phyloP scores from a whole-genome alignment of 306 rosid genomes.

The Prinsepia uniflora region DNA sequence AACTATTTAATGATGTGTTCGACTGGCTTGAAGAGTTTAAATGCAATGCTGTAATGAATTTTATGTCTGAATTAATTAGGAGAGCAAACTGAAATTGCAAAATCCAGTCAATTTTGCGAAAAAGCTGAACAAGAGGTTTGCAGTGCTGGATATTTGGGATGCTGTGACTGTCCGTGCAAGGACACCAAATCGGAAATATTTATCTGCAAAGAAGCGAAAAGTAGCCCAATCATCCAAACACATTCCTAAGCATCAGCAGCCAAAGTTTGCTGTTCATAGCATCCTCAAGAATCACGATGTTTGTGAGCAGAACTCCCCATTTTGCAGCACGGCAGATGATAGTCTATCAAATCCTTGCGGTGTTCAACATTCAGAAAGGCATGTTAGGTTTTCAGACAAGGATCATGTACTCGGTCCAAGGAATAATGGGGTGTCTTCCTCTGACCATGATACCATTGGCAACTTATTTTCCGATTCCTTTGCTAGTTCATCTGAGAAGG shows the following conservation, averaged over 20 bases:
- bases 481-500: slow-evolving; percentile 43
- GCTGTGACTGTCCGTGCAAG: slow-evolving; percentile 38
- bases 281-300: slow-evolving; percentile 47
- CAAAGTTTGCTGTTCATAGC: slow-evolving; percentile 43
- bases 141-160: slow-evolving; percentile 24
- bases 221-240: slow-evolving; percentile 27
- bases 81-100: slow-evolving; percentile 39
- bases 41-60: slow-evolving; percentile 7
- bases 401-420: slow-evolving; percentile 50
- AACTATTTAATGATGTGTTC: neutral
- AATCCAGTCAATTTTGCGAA: slow-evolving; percentile 34
- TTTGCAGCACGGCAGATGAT: slow-evolving; percentile 28
- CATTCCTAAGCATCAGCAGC: slow-evolving; percentile 34
- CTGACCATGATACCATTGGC: slow-evolving; percentile 35
- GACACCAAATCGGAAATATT: slow-evolving; percentile 39
- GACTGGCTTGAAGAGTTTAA: slow-evolving; percentile 14
- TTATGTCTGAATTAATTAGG: slow-evolving; percentile 42
- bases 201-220: slow-evolving; percentile 40
- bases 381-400: slow-evolving; percentile 51
- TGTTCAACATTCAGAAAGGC: slow-evolving; percentile 36
- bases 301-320: slow-evolving; percentile 44
- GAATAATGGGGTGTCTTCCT: slow-evolving; percentile 28
- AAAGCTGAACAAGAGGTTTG: slow-evolving; percentile 34
- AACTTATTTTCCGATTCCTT: slow-evolving; percentile 40
- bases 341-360: slow-evolving; percentile 34